Evolutionary conservation across 768 basidiomycete species (phyloP).

Genomic region (Phanerodontia chrysosporium): DNA sequence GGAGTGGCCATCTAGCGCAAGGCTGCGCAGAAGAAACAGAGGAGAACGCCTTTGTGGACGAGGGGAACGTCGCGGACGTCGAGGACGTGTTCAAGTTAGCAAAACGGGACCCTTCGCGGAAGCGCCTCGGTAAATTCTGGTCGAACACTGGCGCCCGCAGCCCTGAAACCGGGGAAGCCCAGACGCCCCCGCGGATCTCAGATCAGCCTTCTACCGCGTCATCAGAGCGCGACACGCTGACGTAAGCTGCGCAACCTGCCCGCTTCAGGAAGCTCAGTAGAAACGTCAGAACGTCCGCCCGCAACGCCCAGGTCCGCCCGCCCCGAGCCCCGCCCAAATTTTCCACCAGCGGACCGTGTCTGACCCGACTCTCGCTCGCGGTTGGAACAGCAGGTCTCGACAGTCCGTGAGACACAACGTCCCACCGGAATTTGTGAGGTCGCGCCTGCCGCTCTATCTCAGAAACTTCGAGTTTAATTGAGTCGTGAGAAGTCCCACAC

Average conservation of each 20-base stretch:
- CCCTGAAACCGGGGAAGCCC: neutral
- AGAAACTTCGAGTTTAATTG: too few species aligned
- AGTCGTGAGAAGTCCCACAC: too few species aligned
- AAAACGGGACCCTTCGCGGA: slow-evolving; percentile 5
- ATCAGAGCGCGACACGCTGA: neutral
- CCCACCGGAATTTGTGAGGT: too few species aligned
- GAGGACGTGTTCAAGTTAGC: slow-evolving; percentile 17
- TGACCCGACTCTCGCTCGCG: too few species aligned
- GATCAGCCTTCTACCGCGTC: neutral
- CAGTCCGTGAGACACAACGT: too few species aligned
- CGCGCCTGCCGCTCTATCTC: too few species aligned
- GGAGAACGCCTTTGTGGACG: slow-evolving; percentile 10
- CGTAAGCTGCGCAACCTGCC: neutral
- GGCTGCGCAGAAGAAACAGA: slow-evolving; percentile 10
- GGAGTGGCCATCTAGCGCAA: slow-evolving; percentile 49
- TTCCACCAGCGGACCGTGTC: too few species aligned
- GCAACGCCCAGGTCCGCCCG: too few species aligned
- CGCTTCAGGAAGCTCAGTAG: neutral
- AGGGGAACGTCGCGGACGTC: slow-evolving; percentile 13
- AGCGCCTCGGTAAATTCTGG: slow-evolving; percentile 3
- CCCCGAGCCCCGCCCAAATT: too few species aligned
- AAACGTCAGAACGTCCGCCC: neutral
- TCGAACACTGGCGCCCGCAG: neutral
- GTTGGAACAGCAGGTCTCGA: too few species aligned
- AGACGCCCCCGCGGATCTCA: neutral